phyloP scores from a whole-genome alignment of 2,329 filamentous ascomycete species.

The Zasmidium citrigriseum region DNA sequence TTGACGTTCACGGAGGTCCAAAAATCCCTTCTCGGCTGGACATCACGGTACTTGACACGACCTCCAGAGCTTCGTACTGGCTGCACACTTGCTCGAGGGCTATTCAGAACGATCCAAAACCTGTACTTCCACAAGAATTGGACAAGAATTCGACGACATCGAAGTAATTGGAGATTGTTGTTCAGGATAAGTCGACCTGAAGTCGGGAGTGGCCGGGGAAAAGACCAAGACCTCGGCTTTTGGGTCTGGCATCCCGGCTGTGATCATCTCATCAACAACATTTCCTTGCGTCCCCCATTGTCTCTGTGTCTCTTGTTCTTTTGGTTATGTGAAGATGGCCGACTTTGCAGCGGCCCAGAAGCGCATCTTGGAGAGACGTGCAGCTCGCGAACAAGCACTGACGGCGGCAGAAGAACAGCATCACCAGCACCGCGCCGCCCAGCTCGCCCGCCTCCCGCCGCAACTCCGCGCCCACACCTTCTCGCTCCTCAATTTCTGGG shows the following conservation, averaged over 20 bases:
- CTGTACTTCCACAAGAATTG: not conserved
- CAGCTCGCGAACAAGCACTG: constrained; percentile 61
- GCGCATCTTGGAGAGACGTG: constrained; percentile 78
- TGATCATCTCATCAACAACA: not conserved
- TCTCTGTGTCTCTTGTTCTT: not conserved
- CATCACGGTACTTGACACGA: too few species aligned
- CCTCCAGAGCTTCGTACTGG: not conserved
- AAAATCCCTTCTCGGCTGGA: too few species aligned
- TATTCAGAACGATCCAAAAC: not conserved
- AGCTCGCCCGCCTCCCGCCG: constrained; percentile 50
- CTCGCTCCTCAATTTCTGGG: constrained; percentile 55
- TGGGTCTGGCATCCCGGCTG: not conserved
- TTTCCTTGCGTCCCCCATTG: not conserved
- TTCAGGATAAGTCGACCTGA: not conserved
- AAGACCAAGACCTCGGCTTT: not conserved
- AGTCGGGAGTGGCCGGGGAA: not conserved
- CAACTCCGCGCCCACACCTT: constrained; percentile 50
- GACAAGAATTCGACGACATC: not conserved
- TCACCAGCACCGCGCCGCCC: constrained; percentile 40
- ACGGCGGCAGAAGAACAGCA: constrained; percentile 53
- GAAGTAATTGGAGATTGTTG: not conserved
- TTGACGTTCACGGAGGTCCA: too few species aligned
- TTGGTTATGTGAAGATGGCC: constrained; percentile 33
- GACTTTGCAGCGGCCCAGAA: constrained; percentile 89
- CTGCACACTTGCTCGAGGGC: too few species aligned